A percentile compares a stretch with the other conserved stretches of the same genome.
phyloP scores from a whole-genome alignment of 2,329 filamentous ascomycete genomes.

The Ambrosiella beaveri region DNA sequence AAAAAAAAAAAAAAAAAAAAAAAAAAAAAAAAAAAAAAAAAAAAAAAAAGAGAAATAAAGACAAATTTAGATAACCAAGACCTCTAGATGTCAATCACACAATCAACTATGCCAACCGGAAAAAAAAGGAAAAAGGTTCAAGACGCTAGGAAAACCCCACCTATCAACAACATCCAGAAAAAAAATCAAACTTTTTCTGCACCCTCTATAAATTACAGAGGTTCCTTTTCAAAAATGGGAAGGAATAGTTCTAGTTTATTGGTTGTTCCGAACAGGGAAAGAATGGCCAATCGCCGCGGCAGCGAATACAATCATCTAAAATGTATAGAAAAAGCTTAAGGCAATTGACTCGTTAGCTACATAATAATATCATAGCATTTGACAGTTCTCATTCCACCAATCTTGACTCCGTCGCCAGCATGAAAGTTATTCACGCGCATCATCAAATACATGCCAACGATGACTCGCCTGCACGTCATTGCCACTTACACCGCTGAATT shows the following conservation, averaged over 20 bases:
- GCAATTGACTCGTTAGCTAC: no score
- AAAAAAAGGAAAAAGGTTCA: not conserved
- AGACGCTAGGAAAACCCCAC: not conserved
- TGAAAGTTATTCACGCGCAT: no score
- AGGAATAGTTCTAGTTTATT: not conserved
- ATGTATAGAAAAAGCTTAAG: no score
- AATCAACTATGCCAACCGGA: not conserved
- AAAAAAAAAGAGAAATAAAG: not conserved
- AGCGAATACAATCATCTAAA: no score
- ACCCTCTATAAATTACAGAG: not conserved
- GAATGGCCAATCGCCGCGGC: no score
- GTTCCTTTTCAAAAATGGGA: not conserved
- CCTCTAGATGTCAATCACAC: not conserved
- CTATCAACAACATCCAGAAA: not conserved
- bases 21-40: conserved; percentile 1
- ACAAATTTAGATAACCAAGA: not conserved
- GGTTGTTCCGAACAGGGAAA: not conserved
- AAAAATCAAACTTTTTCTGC: not conserved
- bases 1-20: not conserved
- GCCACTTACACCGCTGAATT: not conserved
- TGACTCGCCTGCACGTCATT: not conserved
- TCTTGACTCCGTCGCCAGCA: no score
- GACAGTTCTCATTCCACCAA: no score
- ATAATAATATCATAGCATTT: no score
- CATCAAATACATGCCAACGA: not conserved